Evolutionary conservation across 2,329 filamentous ascomycete genomes (phyloP), one percentile per base, ranked within the genome.

Genomic region (Monilinia fructicola): DNA sequence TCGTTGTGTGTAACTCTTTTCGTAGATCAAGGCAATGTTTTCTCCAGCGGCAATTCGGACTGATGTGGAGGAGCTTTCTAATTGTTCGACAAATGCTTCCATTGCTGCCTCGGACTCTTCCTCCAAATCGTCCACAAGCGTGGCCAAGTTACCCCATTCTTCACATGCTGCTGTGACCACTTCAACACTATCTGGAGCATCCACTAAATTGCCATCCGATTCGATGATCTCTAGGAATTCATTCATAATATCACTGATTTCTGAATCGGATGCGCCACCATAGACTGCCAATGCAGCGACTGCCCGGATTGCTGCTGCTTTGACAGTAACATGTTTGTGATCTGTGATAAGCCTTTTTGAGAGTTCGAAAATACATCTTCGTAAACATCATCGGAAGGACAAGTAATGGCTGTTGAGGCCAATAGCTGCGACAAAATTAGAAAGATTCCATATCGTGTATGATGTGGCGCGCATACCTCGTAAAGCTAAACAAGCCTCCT

Each of bases 41-140:
- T 91, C 87, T 21, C 88, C 89, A 0, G 89, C 87, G 0, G 89
- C 87, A 58, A 90, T 85, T 72, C 90, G 88, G 0, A 91, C 88
- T 11, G 79, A 77, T 0, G 84, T 78, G 67, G 88, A 84, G 50
- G 80, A 81, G 71, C 86, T 88, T 53, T 89, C 83, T 31, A 92
- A 82, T 76, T 92, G 89, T 54, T 91, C 89, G 40, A 89, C 84
- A 70, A 91, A 88, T 2, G 86, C 85, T 52, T 90, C 86, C 73
- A 90, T 83, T 2, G 87, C 86, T 23, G 83, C 79, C 72, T 89
- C 87, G 10, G 85, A 89, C 71, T 84, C 81, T 26, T 83, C 81
- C 75, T 90, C 84, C 44, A 90, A 76, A 69, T 90, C 88, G 11
- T 90, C 87, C 21, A 90, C 76, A 58, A 85, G 83, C 0, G 88